Evolutionary conservation across 106 monocot species (phyloP), one percentile per base, ranked within the genome.

Genomic region (Xerophyta viscosa): DNA sequence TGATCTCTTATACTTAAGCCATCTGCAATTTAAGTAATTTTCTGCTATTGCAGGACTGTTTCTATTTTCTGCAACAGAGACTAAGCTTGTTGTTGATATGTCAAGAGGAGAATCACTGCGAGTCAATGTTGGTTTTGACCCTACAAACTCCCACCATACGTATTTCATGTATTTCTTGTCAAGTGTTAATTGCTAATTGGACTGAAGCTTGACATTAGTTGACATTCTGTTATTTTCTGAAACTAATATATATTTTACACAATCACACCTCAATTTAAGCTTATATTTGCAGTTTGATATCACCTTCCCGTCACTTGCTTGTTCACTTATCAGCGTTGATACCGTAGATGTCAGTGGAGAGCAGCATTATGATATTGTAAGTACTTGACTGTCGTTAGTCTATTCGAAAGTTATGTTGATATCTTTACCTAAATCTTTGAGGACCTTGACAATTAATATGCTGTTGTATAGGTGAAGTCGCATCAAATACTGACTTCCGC

Each of bases 341-440:
- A 77, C 94, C 8, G 67, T 84, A 75, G 94, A 96, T 68, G 81
- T 96, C 60, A 96, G 94, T 55, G 94, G 94, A n/a, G 94, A 96
- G 69, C 88, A 81, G 52, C 94, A 96, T 57, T 82, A 76, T 69
- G 84, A 96, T 70, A 88, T 96, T 41, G 94, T 96, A 88, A 47
- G 83, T 65, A 19, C 29, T 7, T 14, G 39, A 10, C 33, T 39
- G 13, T 39, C 15, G 10, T 39, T 39, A 39, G 10, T 39, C 39
- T 39, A 7, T n/a, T n/a, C n/a, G n/a, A n/a, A n/a, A n/a, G n/a
- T n/a, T n/a, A n/a, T n/a, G n/a, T n/a, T n/a, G n/a, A n/a, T n/a
- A n/a, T n/a, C n/a, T n/a, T n/a, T n/a, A n/a, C n/a, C n/a, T n/a
- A n/a, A 8, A 10, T 39, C 15, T 8, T 33, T 39, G n/a, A n/a